Conservation (phyloP, 306 rosid species). For the Pachyrhizus erosus region DNA sequence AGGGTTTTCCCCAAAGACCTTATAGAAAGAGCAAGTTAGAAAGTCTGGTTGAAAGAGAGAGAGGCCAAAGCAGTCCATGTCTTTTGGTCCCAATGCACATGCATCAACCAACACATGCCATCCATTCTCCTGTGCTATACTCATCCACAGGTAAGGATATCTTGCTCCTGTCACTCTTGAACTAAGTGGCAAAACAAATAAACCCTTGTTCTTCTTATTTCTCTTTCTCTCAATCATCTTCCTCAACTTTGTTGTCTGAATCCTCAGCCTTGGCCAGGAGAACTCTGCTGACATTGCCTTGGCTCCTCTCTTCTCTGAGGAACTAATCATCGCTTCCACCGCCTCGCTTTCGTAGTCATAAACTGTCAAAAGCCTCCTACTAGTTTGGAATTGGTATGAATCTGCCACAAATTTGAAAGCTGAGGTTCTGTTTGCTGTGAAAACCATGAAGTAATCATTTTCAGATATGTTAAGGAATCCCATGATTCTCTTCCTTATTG, state of each 20-base stretch:
- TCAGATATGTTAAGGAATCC: conserved; percentile 69
- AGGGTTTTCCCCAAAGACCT: conserved; percentile 89
- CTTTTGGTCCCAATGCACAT: conserved; percentile 90
- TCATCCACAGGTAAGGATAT: conserved; percentile 92
- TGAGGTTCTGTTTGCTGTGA: conserved; percentile 89
- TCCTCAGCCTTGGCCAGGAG: conserved; percentile 92
- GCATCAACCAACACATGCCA: conserved; percentile 93
- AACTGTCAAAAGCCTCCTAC: conserved; percentile 76
- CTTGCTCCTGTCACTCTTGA: conserved; percentile 90
- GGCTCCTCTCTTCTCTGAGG: conserved; percentile 82
- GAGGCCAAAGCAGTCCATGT: conserved; percentile 88
- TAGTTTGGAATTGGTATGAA: conserved; percentile 69
- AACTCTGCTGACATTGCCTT: conserved; percentile 73
- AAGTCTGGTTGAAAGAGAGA: conserved; percentile 85
- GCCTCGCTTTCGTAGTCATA: conserved; percentile 93
- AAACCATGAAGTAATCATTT: conserved; percentile 82
- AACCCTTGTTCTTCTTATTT: conserved; percentile 71
- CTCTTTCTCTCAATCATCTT: conserved; percentile 68
- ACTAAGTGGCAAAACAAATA: conserved; percentile 86
- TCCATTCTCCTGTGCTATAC: conserved; percentile 83
- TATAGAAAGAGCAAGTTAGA: conserved; percentile 84
- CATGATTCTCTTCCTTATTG: conserved; percentile 77
- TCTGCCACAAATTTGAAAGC: conserved; percentile 89
- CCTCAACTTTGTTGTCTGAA: conserved; percentile 68
- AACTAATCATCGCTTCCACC: conserved; percentile 66